Percentiles rank a stretch among this genome's conserved stretches.
Conservation (phyloP, 1,139 yeast genomes). For the Yamadazyma membranifaciens region DNA sequence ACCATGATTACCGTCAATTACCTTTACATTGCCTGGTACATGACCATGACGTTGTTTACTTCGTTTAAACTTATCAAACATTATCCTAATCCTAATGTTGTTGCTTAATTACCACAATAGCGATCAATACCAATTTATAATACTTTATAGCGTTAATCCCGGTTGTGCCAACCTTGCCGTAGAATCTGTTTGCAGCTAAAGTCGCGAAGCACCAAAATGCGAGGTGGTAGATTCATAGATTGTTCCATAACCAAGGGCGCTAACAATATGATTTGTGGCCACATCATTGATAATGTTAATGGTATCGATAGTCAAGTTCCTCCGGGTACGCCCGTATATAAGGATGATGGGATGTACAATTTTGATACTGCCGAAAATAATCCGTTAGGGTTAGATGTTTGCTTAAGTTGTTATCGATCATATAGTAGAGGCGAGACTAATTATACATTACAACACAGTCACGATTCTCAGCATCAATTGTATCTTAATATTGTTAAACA, state of each 20-base stretch:
- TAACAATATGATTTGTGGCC: slow-evolving; percentile 5
- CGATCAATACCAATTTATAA: no score
- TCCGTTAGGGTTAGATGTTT: slow-evolving; percentile 65
- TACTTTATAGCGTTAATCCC: no score
- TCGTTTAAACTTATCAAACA: background rate
- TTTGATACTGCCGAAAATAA: slow-evolving; percentile 71
- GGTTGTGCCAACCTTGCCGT: no score
- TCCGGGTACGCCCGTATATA: slow-evolving; percentile 40
- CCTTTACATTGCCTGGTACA: no score
- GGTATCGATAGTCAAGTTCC: slow-evolving; percentile 7
- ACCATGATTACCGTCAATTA: no score
- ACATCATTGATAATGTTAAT: background rate
- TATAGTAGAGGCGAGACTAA: slow-evolving; percentile 53
- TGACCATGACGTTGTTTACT: background rate
- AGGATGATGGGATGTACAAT: slow-evolving; percentile 82
- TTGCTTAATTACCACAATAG: no score
- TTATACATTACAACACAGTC: slow-evolving; percentile 55
- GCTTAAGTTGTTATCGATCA: slow-evolving; percentile 64
- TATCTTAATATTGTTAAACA: slow-evolving; percentile 56
- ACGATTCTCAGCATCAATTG: slow-evolving; percentile 49
- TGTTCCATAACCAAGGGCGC: slow-evolving; percentile 1
- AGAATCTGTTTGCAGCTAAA: no score
- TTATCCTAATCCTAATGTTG: no score
- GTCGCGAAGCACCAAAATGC: no score
- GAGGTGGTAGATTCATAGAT: no score